These are phyloP conservation scores for Arthromyces matolae DNA, from an alignment of 768 basidiomycete genomes.

Conservation along the genomic window DNA sequence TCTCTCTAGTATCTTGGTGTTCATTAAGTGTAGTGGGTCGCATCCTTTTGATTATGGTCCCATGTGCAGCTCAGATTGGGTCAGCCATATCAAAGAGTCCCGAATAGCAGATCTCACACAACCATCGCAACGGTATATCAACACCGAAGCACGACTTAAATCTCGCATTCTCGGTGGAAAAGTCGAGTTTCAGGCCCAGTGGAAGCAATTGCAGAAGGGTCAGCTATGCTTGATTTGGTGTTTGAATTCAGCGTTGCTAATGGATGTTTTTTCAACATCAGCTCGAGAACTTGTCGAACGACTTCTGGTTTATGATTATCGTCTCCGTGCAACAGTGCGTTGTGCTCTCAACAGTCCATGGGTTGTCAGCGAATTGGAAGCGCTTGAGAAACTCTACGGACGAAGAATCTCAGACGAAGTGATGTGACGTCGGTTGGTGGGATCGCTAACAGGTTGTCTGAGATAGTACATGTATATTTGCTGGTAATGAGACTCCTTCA, in stretches of 20 bases:
- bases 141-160: conserved; percentile 60
- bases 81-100: conserved; percentile 32
- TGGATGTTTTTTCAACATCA: conserved; percentile 21
- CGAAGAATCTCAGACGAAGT: no score
- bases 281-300: conserved; percentile 56
- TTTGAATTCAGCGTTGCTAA: not conserved
- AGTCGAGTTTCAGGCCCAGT: conserved; percentile 54
- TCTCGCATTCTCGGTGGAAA: conserved; percentile 62
- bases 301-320: conserved; percentile 58
- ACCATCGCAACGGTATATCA: conserved; percentile 40
- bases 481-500: not conserved
- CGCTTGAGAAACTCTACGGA: conserved; percentile 59
- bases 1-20: not conserved
- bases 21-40: conserved; percentile 44
- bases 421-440: no score
- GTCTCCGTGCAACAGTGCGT: conserved; percentile 58
- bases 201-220: conserved; percentile 62
- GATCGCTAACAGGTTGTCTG: no score
- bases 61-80: conserved; percentile 32
- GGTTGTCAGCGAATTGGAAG: conserved; percentile 61
- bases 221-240: conserved; percentile 13
- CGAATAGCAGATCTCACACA: conserved; percentile 26
- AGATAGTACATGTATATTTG: no score
- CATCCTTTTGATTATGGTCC: conserved; percentile 75
- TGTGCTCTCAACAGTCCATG: conserved; percentile 59